Conservation (phyloP, 306 rosid species). For the Fagus crenata region DNA sequence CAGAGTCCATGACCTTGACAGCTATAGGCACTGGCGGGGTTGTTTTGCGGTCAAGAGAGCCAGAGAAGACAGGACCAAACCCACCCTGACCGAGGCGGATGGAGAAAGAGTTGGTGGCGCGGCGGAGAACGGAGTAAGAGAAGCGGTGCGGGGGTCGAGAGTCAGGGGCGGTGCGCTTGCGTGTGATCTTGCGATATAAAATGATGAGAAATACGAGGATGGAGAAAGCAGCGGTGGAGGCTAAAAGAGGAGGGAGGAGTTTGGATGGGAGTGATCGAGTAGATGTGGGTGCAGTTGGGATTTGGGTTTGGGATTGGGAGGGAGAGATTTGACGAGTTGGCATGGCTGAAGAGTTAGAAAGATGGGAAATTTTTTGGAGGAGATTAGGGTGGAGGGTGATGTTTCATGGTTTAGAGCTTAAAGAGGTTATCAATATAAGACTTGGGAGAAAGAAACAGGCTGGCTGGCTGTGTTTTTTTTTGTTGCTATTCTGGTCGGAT, state of each 20-base stretch:
- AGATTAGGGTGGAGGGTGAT: no score
- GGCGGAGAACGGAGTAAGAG: slow-evolving; percentile 75
- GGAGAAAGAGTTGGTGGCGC: slow-evolving; percentile 82
- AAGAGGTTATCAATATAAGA: no score
- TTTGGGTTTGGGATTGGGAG: slow-evolving; percentile 33
- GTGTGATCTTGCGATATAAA: slow-evolving; percentile 45
- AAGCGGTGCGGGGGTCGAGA: slow-evolving; percentile 64
- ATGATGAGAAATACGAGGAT: slow-evolving; percentile 52
- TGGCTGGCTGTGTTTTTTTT: no score
- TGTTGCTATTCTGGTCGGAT: no score
- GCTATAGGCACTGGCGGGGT: slow-evolving; percentile 54
- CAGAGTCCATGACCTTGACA: slow-evolving; percentile 82
- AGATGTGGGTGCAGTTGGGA: slow-evolving; percentile 9
- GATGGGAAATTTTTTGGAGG: no score
- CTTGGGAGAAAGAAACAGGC: no score
- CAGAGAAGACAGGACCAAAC: slow-evolving; percentile 81
- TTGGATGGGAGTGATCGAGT: slow-evolving; percentile 8
- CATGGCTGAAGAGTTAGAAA: slow-evolving; percentile 33
- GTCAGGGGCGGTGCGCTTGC: slow-evolving; percentile 56
- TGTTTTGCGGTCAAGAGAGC: slow-evolving; percentile 38
- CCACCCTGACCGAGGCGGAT: slow-evolving; percentile 86
- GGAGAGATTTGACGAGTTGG: slow-evolving; percentile 45
- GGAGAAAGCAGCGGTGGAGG: slow-evolving; percentile 46
- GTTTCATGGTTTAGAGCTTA: no score
- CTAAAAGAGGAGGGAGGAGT: slow-evolving; percentile 30